Conservation (phyloP, 2,329 filamentous ascomycete genomes). For the Epichloe bromicola region DNA sequence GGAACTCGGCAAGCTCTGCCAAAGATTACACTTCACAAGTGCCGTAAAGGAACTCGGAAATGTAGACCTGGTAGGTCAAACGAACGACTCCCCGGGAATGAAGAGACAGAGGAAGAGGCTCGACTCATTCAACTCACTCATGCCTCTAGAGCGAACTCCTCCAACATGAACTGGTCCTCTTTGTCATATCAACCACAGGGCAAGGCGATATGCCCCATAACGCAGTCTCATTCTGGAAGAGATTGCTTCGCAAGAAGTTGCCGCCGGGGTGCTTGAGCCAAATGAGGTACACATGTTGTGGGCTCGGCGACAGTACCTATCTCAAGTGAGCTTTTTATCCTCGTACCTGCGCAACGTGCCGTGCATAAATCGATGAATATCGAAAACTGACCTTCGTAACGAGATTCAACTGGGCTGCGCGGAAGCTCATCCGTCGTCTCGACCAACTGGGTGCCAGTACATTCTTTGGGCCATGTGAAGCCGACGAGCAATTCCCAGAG, state of each 20-base stretch:
- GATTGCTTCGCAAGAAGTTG: conserved; percentile 66
- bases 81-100: neutral
- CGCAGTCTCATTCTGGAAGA: conserved; percentile 71
- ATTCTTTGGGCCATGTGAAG: conserved; percentile 69
- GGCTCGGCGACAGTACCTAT: conserved; percentile 90
- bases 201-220: conserved; percentile 90
- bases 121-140: neutral
- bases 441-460: conserved; percentile 69
- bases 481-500: conserved; percentile 86
- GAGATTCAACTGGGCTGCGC: conserved; percentile 85
- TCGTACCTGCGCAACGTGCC: neutral
- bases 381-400: neutral
- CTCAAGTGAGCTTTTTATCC: conserved; percentile 47
- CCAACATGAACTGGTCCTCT: conserved; percentile 49
- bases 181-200: conserved; percentile 83
- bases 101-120: neutral
- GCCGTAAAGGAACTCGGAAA: conserved; percentile 66
- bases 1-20: conserved; percentile 61
- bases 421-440: conserved; percentile 76
- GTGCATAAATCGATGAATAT: neutral
- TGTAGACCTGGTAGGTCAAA: conserved; percentile 53
- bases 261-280: conserved; percentile 53
- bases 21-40: conserved; percentile 68
- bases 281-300: conserved; percentile 73
- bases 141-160: conserved; percentile 34